Conservation (phyloP, 306 rosid species). For the Canavalia ensiformis region DNA sequence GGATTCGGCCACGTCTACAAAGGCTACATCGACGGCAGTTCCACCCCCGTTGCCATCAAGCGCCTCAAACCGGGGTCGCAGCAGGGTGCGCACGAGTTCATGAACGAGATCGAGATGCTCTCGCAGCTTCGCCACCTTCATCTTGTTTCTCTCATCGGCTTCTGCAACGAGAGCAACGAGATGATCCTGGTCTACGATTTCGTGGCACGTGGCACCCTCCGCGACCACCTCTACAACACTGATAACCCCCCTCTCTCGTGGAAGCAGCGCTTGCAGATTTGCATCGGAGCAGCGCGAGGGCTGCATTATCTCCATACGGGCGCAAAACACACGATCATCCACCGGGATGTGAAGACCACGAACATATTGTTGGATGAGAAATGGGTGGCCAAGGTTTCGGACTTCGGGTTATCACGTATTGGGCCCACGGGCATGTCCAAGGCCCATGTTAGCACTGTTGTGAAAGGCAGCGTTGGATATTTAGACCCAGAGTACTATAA, state of each 20-base stretch:
- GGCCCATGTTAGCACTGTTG: slow-evolving; percentile 52
- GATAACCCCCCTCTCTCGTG: slow-evolving; percentile 47
- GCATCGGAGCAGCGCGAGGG: slow-evolving; percentile 64
- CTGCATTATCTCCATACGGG: slow-evolving; percentile 66
- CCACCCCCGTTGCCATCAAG: slow-evolving; percentile 53
- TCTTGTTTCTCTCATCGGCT: slow-evolving; percentile 57
- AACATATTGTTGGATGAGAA: slow-evolving; percentile 64
- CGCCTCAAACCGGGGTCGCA: slow-evolving; percentile 61
- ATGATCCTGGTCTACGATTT: slow-evolving; percentile 62
- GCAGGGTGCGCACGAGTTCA: slow-evolving; percentile 57
- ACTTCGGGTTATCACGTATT: slow-evolving; percentile 64
- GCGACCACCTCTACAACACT: slow-evolving; percentile 60
- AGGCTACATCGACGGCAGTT: slow-evolving; percentile 54
- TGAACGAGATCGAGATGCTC: slow-evolving; percentile 62
- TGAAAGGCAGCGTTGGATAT: slow-evolving; percentile 60
- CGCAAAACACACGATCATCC: slow-evolving; percentile 55
- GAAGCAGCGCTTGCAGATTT: slow-evolving; percentile 61
- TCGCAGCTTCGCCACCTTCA: slow-evolving; percentile 57
- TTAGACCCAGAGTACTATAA: slow-evolving; percentile 59
- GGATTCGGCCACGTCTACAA: slow-evolving; percentile 71
- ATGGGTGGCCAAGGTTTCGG: slow-evolving; percentile 62
- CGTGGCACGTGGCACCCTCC: slow-evolving; percentile 66
- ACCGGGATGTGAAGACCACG: slow-evolving; percentile 73
- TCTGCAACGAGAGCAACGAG: slow-evolving; percentile 56
- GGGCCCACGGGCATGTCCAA: slow-evolving; percentile 51